phyloP scores from a whole-genome alignment of 495 filamentous ascomycete species.

The Platismatia glauca region DNA sequence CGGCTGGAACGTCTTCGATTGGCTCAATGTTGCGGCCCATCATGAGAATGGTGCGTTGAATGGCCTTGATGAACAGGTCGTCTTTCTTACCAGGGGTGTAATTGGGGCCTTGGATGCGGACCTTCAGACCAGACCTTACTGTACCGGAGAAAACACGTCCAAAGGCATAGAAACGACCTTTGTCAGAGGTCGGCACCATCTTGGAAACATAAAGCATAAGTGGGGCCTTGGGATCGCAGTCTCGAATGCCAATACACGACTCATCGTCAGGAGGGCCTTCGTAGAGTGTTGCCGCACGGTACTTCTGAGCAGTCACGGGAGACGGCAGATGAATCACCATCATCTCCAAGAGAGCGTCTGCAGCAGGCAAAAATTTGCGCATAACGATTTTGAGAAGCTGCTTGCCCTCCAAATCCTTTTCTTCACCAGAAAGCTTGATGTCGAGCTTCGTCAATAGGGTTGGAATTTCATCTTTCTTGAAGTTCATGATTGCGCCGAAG shows the following conservation, averaged over 20 bases:
- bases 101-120: slow-evolving; percentile 99
- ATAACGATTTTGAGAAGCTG: slow-evolving; percentile 93
- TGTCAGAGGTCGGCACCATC: slow-evolving; percentile 99
- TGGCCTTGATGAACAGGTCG: slow-evolving; percentile 98
- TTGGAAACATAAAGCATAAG: slow-evolving; percentile 99
- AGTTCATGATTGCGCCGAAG: slow-evolving; percentile 91
- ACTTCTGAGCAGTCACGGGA: slow-evolving; percentile 90
- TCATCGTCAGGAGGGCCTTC: slow-evolving; percentile 93
- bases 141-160: slow-evolving; percentile 99
- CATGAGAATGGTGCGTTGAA: slow-evolving; percentile 99
- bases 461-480: slow-evolving; percentile 89
- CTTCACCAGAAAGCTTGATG: slow-evolving; percentile 75
- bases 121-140: slow-evolving; percentile 93
- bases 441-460: slow-evolving; percentile 82
- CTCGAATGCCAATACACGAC: slow-evolving; percentile 87
- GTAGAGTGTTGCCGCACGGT: slow-evolving; percentile 97
- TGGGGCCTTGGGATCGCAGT: slow-evolving; percentile 93
- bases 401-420: slow-evolving; percentile 95
- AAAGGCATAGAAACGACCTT: slow-evolving; percentile 99
- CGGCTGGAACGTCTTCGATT: slow-evolving; percentile 97
- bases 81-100: slow-evolving; percentile 97
- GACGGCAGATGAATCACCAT: slow-evolving; percentile 99
- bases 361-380: slow-evolving; percentile 95
- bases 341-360: slow-evolving; percentile 98
- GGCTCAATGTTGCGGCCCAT: slow-evolving; percentile 99